Percentiles rank a stretch among this genome's conserved stretches.
These are phyloP conservation scores for Salix koriyanagi DNA, from an alignment of 345 rosid genomes.

Conservation along the genomic window DNA sequence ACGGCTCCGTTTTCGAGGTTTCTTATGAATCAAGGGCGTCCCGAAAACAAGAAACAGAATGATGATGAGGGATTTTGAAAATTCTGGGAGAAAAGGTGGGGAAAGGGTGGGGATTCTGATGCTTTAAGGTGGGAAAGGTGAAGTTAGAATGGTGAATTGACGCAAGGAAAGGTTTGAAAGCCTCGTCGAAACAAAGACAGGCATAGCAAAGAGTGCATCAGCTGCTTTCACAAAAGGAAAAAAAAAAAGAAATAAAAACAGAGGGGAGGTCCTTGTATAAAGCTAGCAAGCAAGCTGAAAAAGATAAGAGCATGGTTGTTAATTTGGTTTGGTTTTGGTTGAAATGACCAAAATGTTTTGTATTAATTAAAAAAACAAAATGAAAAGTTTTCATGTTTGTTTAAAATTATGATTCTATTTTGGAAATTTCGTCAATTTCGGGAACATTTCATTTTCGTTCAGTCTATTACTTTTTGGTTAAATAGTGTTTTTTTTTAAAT, in stretches of 20 bases:
- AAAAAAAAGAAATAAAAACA: neutral
- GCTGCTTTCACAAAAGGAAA: neutral
- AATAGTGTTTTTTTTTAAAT: too few relatives aligned
- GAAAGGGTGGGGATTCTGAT: neutral
- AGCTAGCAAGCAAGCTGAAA: neutral
- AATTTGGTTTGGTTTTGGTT: rapidly evolving
- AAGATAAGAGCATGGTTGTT: too few relatives aligned
- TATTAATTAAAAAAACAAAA: too few relatives aligned
- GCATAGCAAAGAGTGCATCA: neutral
- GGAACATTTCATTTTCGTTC: too few relatives aligned
- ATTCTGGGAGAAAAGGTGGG: neutral
- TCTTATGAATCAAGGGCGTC: slow-evolving; percentile 19
- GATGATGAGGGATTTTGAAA: neutral
- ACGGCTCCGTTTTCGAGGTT: slow-evolving; percentile 23
- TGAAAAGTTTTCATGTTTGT: too few relatives aligned
- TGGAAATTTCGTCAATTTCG: rapidly evolving
- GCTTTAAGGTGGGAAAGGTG: neutral
- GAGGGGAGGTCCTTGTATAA: neutral
- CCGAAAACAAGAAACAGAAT: neutral
- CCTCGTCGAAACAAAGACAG: neutral
- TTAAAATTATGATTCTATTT: too few relatives aligned
- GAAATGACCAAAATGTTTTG: too few relatives aligned
- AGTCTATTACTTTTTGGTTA: rapidly evolving
- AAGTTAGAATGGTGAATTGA: slow-evolving; percentile 16
- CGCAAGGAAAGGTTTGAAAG: neutral